phyloP scores from a whole-genome alignment of 1,139 yeast species.

The Fermentozyma sake region DNA sequence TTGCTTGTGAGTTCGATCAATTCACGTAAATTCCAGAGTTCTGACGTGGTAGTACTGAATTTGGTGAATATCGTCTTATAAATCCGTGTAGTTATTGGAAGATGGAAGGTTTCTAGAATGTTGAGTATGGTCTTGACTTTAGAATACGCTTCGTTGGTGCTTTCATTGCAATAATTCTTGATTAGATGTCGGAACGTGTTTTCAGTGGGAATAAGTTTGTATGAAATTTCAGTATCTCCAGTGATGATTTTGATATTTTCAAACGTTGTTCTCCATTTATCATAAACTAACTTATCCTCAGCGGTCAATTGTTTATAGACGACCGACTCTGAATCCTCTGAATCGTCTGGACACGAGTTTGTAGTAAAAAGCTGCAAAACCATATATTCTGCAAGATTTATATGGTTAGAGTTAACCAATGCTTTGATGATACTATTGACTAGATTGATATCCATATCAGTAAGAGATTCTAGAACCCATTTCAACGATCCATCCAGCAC shows the following conservation, averaged over 20 bases:
- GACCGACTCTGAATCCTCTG: slow-evolving; percentile 8
- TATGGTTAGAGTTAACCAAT: slow-evolving; percentile 8
- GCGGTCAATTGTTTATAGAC: slow-evolving; percentile 16
- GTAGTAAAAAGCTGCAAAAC: slow-evolving; percentile 2
- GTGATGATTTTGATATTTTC: slow-evolving; percentile 26
- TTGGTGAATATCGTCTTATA: slow-evolving; percentile 14
- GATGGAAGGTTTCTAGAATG: slow-evolving; percentile 11
- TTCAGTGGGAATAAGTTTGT: slow-evolving; percentile 20
- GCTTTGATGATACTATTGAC: slow-evolving; percentile 15
- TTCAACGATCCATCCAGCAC: slow-evolving; percentile 3
- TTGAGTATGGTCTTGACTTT: no score
- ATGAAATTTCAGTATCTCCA: slow-evolving; percentile 6
- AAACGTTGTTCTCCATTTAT: slow-evolving; percentile 8
- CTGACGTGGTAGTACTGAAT: slow-evolving; percentile 1
- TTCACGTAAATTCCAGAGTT: slow-evolving; percentile 8
- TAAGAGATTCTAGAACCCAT: not conserved
- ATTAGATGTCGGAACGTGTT: slow-evolving; percentile 24
- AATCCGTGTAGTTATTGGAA: slow-evolving; percentile 27
- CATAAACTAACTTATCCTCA: slow-evolving; percentile 12
- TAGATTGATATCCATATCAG: slow-evolving; percentile 14
- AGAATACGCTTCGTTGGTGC: slow-evolving; percentile 4
- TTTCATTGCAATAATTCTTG: slow-evolving; percentile 9
- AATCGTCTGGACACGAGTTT: slow-evolving; percentile 4
- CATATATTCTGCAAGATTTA: slow-evolving; percentile 9
- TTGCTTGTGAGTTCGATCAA: slow-evolving; percentile 12